Base-by-base conservation (phyloP, 1,284 basidiomycete species). In the Leccinum pallidistipes region DNA sequence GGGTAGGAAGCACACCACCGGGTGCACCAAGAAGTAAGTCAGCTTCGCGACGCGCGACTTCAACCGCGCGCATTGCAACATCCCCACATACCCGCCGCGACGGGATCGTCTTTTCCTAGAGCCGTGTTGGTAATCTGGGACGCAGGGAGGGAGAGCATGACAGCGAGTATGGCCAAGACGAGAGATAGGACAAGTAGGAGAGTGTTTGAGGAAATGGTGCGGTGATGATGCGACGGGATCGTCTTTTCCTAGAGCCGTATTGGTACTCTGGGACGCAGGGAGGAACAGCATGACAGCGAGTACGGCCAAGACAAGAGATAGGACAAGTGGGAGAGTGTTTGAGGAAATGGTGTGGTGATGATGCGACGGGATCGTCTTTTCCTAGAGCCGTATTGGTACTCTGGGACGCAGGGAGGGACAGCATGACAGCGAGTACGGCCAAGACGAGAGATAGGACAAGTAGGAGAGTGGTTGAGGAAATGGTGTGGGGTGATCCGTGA, bases 201-300 rank as follows among this genome's bases (percentile, higher is more conserved):
- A 27, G 27, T 27, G 27, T 4, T 27, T 27, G 27, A 27, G 3
- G 27, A 27, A 27, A 27, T 27, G 27, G 27, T 27, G 27, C 27
- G 5, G 27, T 24, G 24, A 24, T 24, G 24, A 24, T 24, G 81
- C 72, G 11, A 76, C 74, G 31, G 79, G 72, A 5, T 81, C 80
- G 1, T 78, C 73, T 45, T 78, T 76, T 40, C 73, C 70, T 5
- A 67, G 66, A 16, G 74, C 58, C 5, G 43, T 18, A 1, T 71
- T 69, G 14, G 73, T 57, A 12, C 67, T 55, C 50, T 78, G 77
- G 3, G 86, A 83, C 1, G 75, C 71, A 1, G 91, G 91, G 8
- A 93, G 80, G 3, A 91, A 92, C 16, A 93, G 84, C 90, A 93
- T 92, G 67, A 93, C 86, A 2, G 91, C 90, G 27, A 93, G 81